A percentile compares a stretch with the other conserved stretches of the same genome.
Evolutionary conservation across 768 basidiomycete species (phyloP).

Genomic region (Mycena alexandri): DNA sequence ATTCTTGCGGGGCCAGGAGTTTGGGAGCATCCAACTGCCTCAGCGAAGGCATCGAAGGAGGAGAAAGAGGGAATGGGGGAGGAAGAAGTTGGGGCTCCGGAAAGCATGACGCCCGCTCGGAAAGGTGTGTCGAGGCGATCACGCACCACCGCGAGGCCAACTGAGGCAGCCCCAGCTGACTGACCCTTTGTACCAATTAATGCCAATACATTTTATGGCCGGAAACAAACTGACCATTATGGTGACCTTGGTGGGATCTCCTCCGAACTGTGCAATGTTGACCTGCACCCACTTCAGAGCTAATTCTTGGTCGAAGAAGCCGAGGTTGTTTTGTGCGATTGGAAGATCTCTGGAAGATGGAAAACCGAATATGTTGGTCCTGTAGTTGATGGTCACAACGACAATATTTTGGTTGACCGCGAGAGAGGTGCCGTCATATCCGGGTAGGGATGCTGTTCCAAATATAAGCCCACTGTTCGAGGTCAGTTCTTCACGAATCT

Average conservation of each 20-base stretch:
- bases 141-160: constrained; percentile 16
- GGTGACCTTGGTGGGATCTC: constrained; percentile 50
- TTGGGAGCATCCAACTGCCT: constrained; percentile 33
- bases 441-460: constrained; percentile 15
- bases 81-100: constrained; percentile 12
- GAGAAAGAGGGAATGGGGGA: constrained; percentile 11
- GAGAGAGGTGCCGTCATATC: constrained; percentile 21
- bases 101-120: constrained; percentile 15
- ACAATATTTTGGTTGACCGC: constrained; percentile 23
- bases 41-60: constrained; percentile 28
- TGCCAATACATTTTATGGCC: too few relatives aligned
- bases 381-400: constrained; percentile 28
- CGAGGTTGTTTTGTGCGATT: constrained; percentile 23
- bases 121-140: constrained; percentile 14
- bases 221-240: constrained; percentile 30
- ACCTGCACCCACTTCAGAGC: constrained; percentile 54
- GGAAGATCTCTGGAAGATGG: constrained; percentile 16
- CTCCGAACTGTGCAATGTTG: constrained; percentile 62
- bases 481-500: neutral
- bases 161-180: constrained; percentile 17
- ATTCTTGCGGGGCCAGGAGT: constrained; percentile 38
- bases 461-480: constrained; percentile 3
- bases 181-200: constrained; percentile 8
- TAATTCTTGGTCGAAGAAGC: constrained; percentile 33
- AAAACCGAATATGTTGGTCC: constrained; percentile 30